Percentiles rank a stretch among this genome's conserved stretches.
These are phyloP conservation scores for Prosopis cineraria DNA, from an alignment of 306 rosid species.

Conservation along the genomic window DNA sequence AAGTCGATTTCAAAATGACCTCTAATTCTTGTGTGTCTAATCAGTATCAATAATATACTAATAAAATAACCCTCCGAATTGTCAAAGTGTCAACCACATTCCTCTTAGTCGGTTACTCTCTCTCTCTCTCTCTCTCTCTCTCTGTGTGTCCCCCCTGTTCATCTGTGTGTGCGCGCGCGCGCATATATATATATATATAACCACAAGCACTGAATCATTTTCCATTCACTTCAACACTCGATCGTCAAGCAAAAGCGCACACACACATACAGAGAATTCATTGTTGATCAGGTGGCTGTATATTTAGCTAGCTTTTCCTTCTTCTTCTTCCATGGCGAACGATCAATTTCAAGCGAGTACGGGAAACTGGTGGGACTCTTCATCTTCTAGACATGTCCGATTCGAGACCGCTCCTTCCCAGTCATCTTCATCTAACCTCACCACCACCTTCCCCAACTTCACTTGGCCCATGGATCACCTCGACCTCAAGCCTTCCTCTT, in stretches of 20 bases:
- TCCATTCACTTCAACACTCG: conserved; percentile 45
- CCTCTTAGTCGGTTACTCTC: conserved; percentile 34
- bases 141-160: conserved; percentile 1
- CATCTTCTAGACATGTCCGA: conserved; percentile 51
- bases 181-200: conserved; percentile 57
- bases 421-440: conserved; percentile 65
- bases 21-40: conserved; percentile 36
- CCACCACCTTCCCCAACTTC: conserved; percentile 52
- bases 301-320: not conserved
- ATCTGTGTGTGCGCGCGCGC: not conserved
- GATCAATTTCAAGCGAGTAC: conserved; percentile 67
- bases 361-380: conserved; percentile 90
- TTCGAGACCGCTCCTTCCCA: conserved; percentile 66
- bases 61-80: conserved; percentile 44
- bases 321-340: conserved; percentile 63
- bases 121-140: not conserved
- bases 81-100: conserved; percentile 68
- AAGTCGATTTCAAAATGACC: conserved; percentile 53
- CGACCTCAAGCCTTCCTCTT: conserved; percentile 59
- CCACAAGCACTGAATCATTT: conserved; percentile 57
- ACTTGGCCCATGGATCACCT: conserved; percentile 54
- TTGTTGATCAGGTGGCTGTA: too few species aligned
- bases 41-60: too few species aligned
- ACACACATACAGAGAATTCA: too few species aligned
- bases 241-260: too few species aligned